Evolutionary conservation across 2,329 filamentous ascomycete genomes (phyloP), one percentile per base, ranked within the genome.

Genomic region (Amauroascus verrucosus): DNA sequence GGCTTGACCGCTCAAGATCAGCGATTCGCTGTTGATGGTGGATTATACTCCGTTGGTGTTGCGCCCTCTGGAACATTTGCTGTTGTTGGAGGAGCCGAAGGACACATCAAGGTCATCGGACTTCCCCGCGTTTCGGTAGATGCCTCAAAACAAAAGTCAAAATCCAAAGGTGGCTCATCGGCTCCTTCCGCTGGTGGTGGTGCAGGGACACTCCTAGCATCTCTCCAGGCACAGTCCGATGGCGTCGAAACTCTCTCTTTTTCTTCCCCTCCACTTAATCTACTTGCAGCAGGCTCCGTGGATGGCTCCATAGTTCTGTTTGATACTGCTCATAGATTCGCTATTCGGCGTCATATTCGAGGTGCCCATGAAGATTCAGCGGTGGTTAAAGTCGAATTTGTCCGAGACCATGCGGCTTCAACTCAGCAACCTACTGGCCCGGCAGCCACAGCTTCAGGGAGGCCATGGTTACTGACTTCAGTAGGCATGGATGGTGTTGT

Each of bases 401-500:
- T 95, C 22, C 65, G 55, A 75, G 75, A 65, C 72, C 52, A 62
- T 54, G 60, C 58, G 1, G 56, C 65, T 9, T 61, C 64, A 24
- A 60, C 64, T 2, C 41, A 44, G n/a, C 24, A 16, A 26, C 38
- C 18, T 46, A 41, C 41, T 28, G 41, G 30, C 3, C 40, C 50
- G 14, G 41, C 51, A 24, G 32, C 51, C 7, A 16, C 37, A 13
- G 58, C 63, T 18, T 56, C 61, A 58, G 60, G 71, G 63, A 54
- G 74, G 64, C 61, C 91, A 81, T 72, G 66, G 83, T 65, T 94
- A 57, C 74, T 97, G 51, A 97, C 91, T 1, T 88, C 82, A 58
- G 90, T 84, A 60, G 93, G 93, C 7, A 88, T 96, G 77, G 93
- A 98, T 64, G 91, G 93, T 16, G 88, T 90, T 0, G 81, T 98